Conservation (phyloP, 768 basidiomycete species). For the Tulasnella sp. region DNA sequence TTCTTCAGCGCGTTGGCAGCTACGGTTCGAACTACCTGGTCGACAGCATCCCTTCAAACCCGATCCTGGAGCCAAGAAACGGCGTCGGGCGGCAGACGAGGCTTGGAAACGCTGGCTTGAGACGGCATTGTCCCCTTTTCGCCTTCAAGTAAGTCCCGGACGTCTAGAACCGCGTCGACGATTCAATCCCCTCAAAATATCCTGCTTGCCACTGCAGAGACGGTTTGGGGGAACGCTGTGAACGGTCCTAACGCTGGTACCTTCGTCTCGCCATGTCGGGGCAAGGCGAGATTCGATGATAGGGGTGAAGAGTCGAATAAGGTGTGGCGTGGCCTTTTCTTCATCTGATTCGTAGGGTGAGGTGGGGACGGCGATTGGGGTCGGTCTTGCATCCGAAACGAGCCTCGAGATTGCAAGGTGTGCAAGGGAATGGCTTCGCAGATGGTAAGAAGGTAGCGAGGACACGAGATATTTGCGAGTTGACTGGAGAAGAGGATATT, state of each 20-base stretch:
- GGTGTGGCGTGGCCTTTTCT: constrained; percentile 40
- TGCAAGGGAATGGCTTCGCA: constrained; percentile 50
- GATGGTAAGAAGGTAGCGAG: neutral
- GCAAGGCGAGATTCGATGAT: constrained; percentile 45
- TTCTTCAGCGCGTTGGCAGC: constrained; percentile 74
- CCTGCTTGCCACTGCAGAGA: constrained; percentile 53
- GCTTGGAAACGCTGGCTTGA: constrained; percentile 67
- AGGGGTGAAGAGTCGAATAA: constrained; percentile 47
- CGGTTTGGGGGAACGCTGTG: constrained; percentile 77
- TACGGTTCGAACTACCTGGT: constrained; percentile 46
- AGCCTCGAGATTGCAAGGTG: constrained; percentile 61
- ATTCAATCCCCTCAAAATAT: constrained; percentile 60
- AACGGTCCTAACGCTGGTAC: constrained; percentile 57
- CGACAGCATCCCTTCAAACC: constrained; percentile 39
- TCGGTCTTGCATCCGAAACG: constrained; percentile 50
- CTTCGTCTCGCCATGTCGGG: constrained; percentile 41
- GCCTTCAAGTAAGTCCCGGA: constrained; percentile 51
- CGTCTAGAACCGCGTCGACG: constrained; percentile 57
- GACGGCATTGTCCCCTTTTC: constrained; percentile 48
- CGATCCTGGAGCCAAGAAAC: constrained; percentile 60
- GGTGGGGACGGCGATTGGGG: constrained; percentile 24
- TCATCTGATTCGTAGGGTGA: constrained; percentile 21
- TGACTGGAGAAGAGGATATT: neutral
- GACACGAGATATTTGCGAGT: neutral
- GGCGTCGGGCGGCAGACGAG: constrained; percentile 53